Evolutionary conservation across 2,329 filamentous ascomycete genomes (phyloP), one percentile per base, ranked within the genome.

Genomic region (Neonectria ditissima): DNA sequence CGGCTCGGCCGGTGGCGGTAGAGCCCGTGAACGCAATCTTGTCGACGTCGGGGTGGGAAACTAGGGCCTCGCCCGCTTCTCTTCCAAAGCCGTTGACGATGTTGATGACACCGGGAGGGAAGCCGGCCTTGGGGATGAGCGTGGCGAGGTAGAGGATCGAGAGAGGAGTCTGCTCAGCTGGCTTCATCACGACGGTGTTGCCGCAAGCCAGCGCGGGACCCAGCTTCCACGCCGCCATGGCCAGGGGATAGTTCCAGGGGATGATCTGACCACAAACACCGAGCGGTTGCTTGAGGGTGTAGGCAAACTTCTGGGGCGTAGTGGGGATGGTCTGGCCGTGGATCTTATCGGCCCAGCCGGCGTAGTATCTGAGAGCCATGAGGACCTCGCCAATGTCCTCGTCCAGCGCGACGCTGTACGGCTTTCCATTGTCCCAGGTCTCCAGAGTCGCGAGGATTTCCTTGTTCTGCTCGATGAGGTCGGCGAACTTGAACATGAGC

Each of bases 1-100:
- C 90, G 66, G 87, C 83, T 37, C 85, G 84, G 11, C 87, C 91
- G 1, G 90, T 92, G 1, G 80, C 81, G 1, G 90, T 92, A 18
- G 86, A 89, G 44, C 91, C 91, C 0, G 91, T 93, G 68, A 93
- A 93, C 0, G 90, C 89, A 62, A 93, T 83, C 80, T 92, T 92
- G 72, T 91, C 88, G 18, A 93, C 84, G 43, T 84, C 83, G 6
- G 85, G 79, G 74, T 93, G 91, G 52, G 83, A 79, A 1, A 87
- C 88, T 6, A 93, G 82, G 1, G 89, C 88, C 3, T 87, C 83
- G 37, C 91, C 91, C 2, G 90, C 88, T 48, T 87, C 87, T 51
- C 83, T 82, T 18, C 90, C 91, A 62, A 87, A 83, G 0, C 91
- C 91, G 64, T 91, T 91, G 59, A 92, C 73, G 58, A 93, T 83